A percentile compares a stretch with the other conserved stretches of the same genome.
Evolutionary conservation across 352 stramenopile genomes (phyloP).

Genomic region (Globisporangium nunn): DNA sequence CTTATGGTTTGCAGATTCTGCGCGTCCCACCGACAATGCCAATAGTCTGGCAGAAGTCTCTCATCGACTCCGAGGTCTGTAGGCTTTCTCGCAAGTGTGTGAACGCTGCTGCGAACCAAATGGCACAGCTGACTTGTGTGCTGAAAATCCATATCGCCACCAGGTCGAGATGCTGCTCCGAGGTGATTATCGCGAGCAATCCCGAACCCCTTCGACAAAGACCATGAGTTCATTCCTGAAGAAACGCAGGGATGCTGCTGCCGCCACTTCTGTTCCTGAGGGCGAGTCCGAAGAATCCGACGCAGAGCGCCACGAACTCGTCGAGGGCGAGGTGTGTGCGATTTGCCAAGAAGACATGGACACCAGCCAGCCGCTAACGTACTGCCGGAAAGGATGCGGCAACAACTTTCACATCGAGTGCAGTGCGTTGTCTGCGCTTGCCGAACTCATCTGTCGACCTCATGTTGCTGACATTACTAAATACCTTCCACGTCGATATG

Average conservation of each 20-base stretch:
- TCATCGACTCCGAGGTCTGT: constrained; percentile 75
- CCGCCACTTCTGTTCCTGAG: constrained; percentile 6
- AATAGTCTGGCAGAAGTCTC: constrained; percentile 80
- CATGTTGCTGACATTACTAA: neutral
- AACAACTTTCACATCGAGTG: constrained; percentile 75
- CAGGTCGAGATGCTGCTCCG: constrained; percentile 62
- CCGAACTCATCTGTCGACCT: neutral
- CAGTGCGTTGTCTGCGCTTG: constrained; percentile 25
- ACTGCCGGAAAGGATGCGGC: constrained; percentile 66
- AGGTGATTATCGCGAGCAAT: constrained; percentile 48
- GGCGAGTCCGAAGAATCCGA: constrained; percentile 19
- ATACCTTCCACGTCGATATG: neutral
- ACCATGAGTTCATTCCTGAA: constrained; percentile 32
- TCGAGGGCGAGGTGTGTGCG: constrained; percentile 71
- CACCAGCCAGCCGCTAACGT: constrained; percentile 50
- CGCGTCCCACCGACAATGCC: constrained; percentile 57
- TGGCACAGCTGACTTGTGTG: neutral
- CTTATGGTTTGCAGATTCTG: constrained; percentile 29
- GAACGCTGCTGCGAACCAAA: neutral
- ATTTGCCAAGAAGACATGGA: constrained; percentile 85
- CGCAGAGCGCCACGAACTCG: constrained; percentile 45
- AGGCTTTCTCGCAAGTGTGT: neutral
- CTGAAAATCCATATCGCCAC: neutral
- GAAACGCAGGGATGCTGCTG: constrained; percentile 18
- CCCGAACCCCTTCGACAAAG: constrained; percentile 13